These are phyloP conservation scores for Stachybotrys chlorohalonatus DNA, from an alignment of 2,329 filamentous ascomycete genomes.

Conservation along the genomic window DNA sequence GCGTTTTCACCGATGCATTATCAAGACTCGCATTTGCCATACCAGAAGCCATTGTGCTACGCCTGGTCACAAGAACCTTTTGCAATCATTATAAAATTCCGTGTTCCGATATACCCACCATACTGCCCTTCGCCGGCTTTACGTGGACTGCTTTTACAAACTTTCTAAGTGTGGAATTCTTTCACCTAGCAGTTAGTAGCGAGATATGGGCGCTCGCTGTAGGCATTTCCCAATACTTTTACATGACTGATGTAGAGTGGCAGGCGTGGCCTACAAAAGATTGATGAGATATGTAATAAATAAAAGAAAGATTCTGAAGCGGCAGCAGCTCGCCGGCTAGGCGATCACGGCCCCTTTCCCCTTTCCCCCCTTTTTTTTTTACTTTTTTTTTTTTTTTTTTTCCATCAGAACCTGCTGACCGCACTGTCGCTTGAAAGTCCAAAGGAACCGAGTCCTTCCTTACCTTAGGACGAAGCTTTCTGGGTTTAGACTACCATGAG, in stretches of 20 bases:
- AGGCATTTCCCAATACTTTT: conserved; percentile 26
- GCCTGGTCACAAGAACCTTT: conserved; percentile 34
- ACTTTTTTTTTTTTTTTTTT: too few species aligned
- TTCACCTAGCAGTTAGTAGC: conserved; percentile 33
- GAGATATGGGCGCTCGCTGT: conserved; percentile 37
- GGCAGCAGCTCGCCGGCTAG: too few species aligned
- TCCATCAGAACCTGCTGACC: too few species aligned
- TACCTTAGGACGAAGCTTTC: too few species aligned
- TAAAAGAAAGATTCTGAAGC: not conserved
- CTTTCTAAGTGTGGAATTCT: conserved; percentile 34
- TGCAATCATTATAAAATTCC: conserved; percentile 27
- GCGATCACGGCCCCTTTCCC: too few species aligned
- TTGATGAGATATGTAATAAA: not conserved
- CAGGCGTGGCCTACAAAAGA: conserved; percentile 19
- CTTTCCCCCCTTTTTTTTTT: not conserved
- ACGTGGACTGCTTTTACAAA: conserved; percentile 32
- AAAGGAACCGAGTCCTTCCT: too few species aligned
- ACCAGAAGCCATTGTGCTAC: conserved; percentile 35
- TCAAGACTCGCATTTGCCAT: conserved; percentile 35
- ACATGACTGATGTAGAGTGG: conserved; percentile 35
- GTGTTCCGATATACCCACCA: conserved; percentile 26
- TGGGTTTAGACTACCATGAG: too few species aligned
- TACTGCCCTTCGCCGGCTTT: conserved; percentile 25
- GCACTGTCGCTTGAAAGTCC: too few species aligned
- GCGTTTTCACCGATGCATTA: conserved; percentile 34